A percentile compares a stretch with the other conserved stretches of the same genome.
These are phyloP conservation scores for Thalassia testudinum DNA, from an alignment of 116 monocot genomes.

Conservation along the genomic window DNA sequence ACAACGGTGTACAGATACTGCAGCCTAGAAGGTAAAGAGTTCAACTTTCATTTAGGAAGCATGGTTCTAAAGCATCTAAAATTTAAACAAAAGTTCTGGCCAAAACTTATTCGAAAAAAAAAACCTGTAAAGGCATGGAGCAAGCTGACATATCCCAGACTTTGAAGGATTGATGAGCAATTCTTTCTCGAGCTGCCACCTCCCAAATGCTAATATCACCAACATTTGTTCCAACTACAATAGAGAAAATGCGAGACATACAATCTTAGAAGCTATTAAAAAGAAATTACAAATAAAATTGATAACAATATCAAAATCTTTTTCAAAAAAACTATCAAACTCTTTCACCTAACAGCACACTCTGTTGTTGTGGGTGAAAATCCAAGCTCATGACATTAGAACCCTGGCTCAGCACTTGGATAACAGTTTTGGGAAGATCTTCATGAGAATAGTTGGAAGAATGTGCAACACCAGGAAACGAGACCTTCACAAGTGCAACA, in stretches of 20 bases:
- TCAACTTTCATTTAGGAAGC: no score
- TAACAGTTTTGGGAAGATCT: constrained; percentile 76
- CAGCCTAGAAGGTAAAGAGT: constrained; percentile 21
- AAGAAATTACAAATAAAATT: no score
- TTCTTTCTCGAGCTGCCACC: constrained; percentile 75
- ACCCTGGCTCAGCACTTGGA: constrained; percentile 68
- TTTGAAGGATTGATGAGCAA: constrained; percentile 66
- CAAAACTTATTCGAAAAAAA: background rate
- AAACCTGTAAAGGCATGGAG: constrained; percentile 71
- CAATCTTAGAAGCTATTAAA: no score
- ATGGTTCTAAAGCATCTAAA: no score
- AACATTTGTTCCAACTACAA: constrained; percentile 88
- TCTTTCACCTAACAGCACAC: constrained; percentile 58
- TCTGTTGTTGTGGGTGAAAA: constrained; percentile 90
- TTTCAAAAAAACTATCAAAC: no score
- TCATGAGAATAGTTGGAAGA: constrained; percentile 53
- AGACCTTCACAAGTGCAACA: constrained; percentile 26
- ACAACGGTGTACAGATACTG: constrained; percentile 79
- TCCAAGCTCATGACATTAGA: constrained; percentile 93
- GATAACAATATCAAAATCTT: no score
- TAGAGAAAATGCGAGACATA: no score
- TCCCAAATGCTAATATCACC: constrained; percentile 93
- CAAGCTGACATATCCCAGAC: constrained; percentile 63
- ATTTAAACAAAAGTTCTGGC: no score
- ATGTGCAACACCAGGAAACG: constrained; percentile 53